A percentile compares a stretch with the other conserved stretches of the same genome.
Conservation (phyloP, 371 early-diverging fungal species). For the Mucor piriformis region DNA sequence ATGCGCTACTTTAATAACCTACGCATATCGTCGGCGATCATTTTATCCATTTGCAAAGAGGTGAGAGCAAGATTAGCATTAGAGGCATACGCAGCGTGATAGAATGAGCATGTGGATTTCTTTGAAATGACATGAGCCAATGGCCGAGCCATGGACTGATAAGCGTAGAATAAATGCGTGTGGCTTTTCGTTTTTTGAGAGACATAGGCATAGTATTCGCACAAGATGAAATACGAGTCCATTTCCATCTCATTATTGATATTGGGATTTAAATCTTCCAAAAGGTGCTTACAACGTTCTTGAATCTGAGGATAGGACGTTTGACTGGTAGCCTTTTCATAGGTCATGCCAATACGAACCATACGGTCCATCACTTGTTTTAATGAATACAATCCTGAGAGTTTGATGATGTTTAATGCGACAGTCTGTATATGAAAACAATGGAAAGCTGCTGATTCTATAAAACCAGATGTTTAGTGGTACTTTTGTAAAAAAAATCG, state of each 20-base stretch:
- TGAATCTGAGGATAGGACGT: conserved; percentile 27
- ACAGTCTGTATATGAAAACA: conserved; percentile 26
- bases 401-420: conserved; percentile 17
- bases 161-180: conserved; percentile 32
- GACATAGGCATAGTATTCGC: conserved; percentile 43
- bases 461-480: too few species aligned
- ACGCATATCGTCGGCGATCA: conserved; percentile 25
- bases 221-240: conserved; percentile 39
- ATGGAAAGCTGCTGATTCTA: conserved; percentile 14
- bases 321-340: conserved; percentile 32
- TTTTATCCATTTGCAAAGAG: conserved; percentile 36
- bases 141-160: conserved; percentile 31
- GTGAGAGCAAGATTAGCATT: conserved; percentile 36
- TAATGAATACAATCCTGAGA: conserved; percentile 7
- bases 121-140: conserved; percentile 14
- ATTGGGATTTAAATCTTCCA: conserved; percentile 19
- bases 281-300: conserved; percentile 22
- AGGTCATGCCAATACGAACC: conserved; percentile 35
- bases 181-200: conserved; percentile 41
- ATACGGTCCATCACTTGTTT: conserved; percentile 34
- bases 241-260: conserved; percentile 25
- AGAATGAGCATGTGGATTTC: conserved; percentile 27
- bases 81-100: conserved; percentile 37
- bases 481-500: too few species aligned
- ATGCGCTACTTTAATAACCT: neutral